Percentiles rank a stretch among this genome's conserved stretches.
These are phyloP conservation scores for Neonectria faginata DNA, from an alignment of 2,329 filamentous ascomycete species.

Conservation along the genomic window DNA sequence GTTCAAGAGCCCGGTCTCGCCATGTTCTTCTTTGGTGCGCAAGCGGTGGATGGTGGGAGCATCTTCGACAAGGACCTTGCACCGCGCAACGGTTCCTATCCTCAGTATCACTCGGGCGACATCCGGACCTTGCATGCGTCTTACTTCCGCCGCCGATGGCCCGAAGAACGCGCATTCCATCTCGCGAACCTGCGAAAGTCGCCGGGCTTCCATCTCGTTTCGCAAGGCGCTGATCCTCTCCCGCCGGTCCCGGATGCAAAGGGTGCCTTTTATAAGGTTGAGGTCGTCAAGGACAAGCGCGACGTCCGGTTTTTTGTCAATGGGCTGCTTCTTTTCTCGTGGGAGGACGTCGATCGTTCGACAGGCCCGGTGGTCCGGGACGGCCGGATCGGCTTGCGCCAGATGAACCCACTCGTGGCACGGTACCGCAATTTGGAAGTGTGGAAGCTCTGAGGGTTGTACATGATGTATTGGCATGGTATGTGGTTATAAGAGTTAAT, in stretches of 20 bases:
- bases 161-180: constrained; percentile 40
- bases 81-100: constrained; percentile 39
- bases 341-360: constrained; percentile 35
- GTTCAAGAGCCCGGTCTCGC: constrained; percentile 37
- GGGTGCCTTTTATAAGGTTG: constrained; percentile 39
- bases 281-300: constrained; percentile 39
- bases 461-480: neutral
- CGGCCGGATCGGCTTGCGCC: constrained; percentile 38
- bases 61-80: constrained; percentile 38
- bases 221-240: constrained; percentile 41
- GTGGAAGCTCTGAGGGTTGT: constrained; percentile 31
- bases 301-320: constrained; percentile 37
- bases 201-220: constrained; percentile 40
- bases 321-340: constrained; percentile 32
- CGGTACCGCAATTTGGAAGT: constrained; percentile 41
- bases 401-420: constrained; percentile 40
- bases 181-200: constrained; percentile 42
- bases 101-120: constrained; percentile 42
- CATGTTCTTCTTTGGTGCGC: constrained; percentile 43
- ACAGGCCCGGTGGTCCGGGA: constrained; percentile 37
- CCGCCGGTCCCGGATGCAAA: constrained; percentile 36
- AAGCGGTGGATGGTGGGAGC: constrained; percentile 34
- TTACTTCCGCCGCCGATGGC: constrained; percentile 43
- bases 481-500: no score
- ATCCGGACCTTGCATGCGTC: constrained; percentile 41